Conservation (phyloP, 805 yeast species). For the Starmerella tilneyi region DNA sequence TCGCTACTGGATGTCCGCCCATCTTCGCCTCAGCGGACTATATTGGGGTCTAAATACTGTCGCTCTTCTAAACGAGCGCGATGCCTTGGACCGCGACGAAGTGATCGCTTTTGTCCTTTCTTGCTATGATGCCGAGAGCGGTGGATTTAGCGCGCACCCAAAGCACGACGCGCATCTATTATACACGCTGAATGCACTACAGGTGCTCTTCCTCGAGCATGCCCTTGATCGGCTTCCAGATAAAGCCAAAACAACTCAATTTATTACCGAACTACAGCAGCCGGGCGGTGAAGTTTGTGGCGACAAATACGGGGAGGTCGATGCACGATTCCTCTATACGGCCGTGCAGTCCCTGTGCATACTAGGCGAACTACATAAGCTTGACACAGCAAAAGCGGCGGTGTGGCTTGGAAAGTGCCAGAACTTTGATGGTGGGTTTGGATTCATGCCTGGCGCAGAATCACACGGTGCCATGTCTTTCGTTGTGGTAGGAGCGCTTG, state of each 20-base stretch:
- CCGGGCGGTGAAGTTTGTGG: conserved; percentile 75
- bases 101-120: conserved; percentile 57
- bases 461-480: conserved; percentile 76
- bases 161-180: conserved; percentile 80
- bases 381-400: conserved; percentile 48
- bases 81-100: conserved; percentile 50
- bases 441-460: conserved; percentile 88
- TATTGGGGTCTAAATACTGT: conserved; percentile 91
- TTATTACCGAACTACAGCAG: conserved; percentile 37
- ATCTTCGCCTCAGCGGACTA: conserved; percentile 74
- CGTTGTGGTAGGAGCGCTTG: conserved; percentile 72
- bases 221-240: conserved; percentile 38
- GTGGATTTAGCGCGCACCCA: conserved; percentile 84
- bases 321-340: conserved; percentile 79
- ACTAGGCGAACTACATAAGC: conserved; percentile 46
- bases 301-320: conserved; percentile 84
- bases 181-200: conserved; percentile 78
- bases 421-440: conserved; percentile 95
- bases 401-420: conserved; percentile 57
- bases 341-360: conserved; percentile 66
- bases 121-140: conserved; percentile 43
- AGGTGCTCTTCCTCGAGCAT: conserved; percentile 59
- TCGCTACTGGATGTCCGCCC: conserved; percentile 85
- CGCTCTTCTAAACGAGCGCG: conserved; percentile 45
- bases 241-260: conserved; percentile 31